Evolutionary conservation across 1,284 basidiomycete species (phyloP).

Genomic region (Sporisorium graminicola): DNA sequence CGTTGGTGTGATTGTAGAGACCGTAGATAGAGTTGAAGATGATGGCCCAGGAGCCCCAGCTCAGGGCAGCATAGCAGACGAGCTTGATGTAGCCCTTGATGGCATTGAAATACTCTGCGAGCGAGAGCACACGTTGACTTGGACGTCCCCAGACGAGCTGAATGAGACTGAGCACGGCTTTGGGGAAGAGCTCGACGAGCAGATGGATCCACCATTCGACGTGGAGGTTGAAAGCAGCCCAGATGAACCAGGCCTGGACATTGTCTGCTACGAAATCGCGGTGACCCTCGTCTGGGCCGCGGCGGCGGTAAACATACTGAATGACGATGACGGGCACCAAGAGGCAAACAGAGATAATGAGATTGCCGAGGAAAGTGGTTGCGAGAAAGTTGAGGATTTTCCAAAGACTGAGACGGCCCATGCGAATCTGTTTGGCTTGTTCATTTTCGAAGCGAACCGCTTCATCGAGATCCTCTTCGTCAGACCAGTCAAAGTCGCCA

Average conservation of each 20-base stretch:
- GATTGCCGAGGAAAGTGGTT: conserved; percentile 64
- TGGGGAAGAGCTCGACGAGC: conserved; percentile 63
- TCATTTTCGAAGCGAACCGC: conserved; percentile 51
- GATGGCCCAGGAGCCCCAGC: conserved; percentile 67
- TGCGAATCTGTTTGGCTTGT: conserved; percentile 50
- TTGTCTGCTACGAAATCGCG: conserved; percentile 62
- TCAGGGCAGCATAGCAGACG: conserved; percentile 61
- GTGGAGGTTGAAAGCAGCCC: conserved; percentile 67
- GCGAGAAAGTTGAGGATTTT: conserved; percentile 58
- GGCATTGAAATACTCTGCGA: conserved; percentile 62
- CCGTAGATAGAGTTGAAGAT: conserved; percentile 63
- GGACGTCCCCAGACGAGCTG: conserved; percentile 61
- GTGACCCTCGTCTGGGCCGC: conserved; percentile 35
- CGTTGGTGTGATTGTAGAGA: conserved; percentile 56
- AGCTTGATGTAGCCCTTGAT: conserved; percentile 65
- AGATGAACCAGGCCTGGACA: conserved; percentile 66
- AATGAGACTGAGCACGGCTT: conserved; percentile 48
- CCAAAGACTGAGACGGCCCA: conserved; percentile 54
- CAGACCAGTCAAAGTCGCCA: conserved; percentile 66
- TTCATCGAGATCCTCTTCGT: conserved; percentile 63
- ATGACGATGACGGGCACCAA: conserved; percentile 62
- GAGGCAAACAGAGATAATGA: conserved; percentile 57
- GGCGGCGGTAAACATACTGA: conserved; percentile 58
- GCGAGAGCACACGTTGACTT: conserved; percentile 51
- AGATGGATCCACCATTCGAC: conserved; percentile 66